Base-by-base conservation (phyloP, 2,329 filamentous ascomycete genomes). In the Xylaria sp. region DNA sequence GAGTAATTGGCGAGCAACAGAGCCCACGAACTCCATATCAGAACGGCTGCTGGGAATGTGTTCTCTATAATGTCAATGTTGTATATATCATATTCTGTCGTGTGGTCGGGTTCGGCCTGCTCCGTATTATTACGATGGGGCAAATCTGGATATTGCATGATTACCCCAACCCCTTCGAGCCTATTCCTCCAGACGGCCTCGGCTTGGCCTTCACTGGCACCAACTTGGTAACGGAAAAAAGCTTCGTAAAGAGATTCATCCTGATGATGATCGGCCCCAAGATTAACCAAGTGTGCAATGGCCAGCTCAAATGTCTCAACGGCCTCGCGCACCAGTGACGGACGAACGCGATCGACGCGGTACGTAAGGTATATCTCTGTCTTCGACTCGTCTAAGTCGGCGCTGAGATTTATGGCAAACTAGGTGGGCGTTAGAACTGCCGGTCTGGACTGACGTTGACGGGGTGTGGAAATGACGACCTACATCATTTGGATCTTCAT, bases 181-280 rank as follows among this genome's bases (percentile, higher is more conserved):
- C 32, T 57, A 39, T 39, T 57, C 53, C 36, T 57, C 53, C 53
- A 57, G 53, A 41, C 32, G 20, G 53, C 53, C 36, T 39, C 36
- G 20, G 53, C 53, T 41, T 39, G 32, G 53, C 36, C 53, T 57
- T 57, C 53, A 57, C 36, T 41, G 36, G 36, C 53, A 57, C 53
- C 53, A 41, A 57, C 53, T 57, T 57, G 53, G 36, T 57, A 41
- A n/a, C 53, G 53, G 34, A 57, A 57, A 57, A 57, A 57, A 25
- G 18, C 34, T 41, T 57, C 53, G 53, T 57, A 57, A 57, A 41
- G 32, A 39, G 53, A 57, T 41, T 41, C 32, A 57, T 39, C 20
- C 53, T 41, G 53, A 57, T 55, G 50, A 55, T 55, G 50, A 55
- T 55, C 50, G 53, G 53, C 53, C 53, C 53, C 53, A 57, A 57